Conservation (phyloP, 345 rosid species). For the Pistacia integerrima region DNA sequence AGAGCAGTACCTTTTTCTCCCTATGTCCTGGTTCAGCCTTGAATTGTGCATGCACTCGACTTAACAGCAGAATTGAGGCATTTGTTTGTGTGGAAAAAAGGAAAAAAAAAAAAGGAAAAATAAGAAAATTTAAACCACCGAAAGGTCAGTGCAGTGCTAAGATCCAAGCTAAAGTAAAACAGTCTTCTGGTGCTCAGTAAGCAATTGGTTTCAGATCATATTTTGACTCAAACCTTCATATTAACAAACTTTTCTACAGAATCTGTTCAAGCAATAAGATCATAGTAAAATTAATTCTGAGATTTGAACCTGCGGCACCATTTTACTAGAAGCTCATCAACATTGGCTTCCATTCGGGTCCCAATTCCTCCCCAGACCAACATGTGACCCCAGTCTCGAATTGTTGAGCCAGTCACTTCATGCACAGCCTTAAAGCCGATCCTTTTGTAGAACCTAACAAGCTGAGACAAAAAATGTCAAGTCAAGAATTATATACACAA, state of each 20-base stretch:
- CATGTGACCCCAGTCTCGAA: conserved; percentile 79
- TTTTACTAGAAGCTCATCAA: conserved; percentile 65
- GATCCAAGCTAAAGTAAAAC: not conserved
- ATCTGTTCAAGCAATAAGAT: not conserved
- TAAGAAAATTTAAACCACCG: not conserved
- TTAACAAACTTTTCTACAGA: not conserved
- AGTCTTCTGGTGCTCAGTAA: not conserved
- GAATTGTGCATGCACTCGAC: not conserved
- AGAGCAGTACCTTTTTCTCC: not conserved
- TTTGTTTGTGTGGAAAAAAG: not conserved
- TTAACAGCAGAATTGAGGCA: not conserved
- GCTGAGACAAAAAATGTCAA: conserved; percentile 36
- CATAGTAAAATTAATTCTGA: conserved; percentile 13
- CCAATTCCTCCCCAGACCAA: conserved; percentile 94
- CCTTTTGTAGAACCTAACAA: conserved; percentile 82
- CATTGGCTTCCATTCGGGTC: conserved; percentile 85
- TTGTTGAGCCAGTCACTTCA: conserved; percentile 81
- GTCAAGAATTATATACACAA: not conserved
- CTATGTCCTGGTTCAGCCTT: not conserved
- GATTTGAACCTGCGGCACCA: conserved; percentile 70
- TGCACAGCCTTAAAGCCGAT: conserved; percentile 70
- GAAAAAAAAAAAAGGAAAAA: not conserved
- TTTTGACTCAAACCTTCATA: not conserved
- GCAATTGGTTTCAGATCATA: not conserved
- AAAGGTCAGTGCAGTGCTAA: not conserved